Evolutionary conservation across 2,329 filamentous ascomycete genomes (phyloP), one percentile per base, ranked within the genome.

Genomic region (Harringtonia aguacate): DNA sequence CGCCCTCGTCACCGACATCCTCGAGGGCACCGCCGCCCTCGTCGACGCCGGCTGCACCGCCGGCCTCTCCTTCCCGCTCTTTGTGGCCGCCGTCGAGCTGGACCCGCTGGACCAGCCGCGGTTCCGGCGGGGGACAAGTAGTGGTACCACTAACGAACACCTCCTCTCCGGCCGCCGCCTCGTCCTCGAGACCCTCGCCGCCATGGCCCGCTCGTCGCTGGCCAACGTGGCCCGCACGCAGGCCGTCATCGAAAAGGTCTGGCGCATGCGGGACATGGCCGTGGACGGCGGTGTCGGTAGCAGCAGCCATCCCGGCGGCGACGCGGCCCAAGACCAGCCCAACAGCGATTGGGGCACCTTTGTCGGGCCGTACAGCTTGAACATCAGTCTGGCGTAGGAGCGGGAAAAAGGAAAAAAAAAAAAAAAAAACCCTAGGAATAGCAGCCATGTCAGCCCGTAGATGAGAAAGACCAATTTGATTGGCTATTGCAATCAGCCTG

Each of bases 71-170:
- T 41, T 41, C 21, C 28, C 39, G 12, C 8, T 41, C 5, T 41
- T 41, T 20, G 39, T 41, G n/a, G 39, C 39, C 4, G 39, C 39
- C 30, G 39, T 41, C 28, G 39, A 41, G 39, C 39, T 41, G 30
- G 39, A 41, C n/a, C 39, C 39, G 22, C 30, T 41, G 10, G 20
- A 29, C 30, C 17, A 36, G 27, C 37, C 29, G 27, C 8, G 12
- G n/a, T 39, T 39, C 24, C 12, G 5, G 8, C 18, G 21, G 35
- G n/a, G 7, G 34, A n/a, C 21, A 28, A 6, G 18, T 7, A 13
- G 18, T 5, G 20, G n/a, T 6, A 8, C 29, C 24, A 27, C 29
- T n/a, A 5, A 13, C 17, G 13, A 17, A n/a, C 18, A 38, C 8
- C 9, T 17, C 4, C 7, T 41, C 12, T 36, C 20, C 9, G 39